Base-by-base conservation (phyloP, 805 yeast species). In the Pichia phayaonensis region DNA sequence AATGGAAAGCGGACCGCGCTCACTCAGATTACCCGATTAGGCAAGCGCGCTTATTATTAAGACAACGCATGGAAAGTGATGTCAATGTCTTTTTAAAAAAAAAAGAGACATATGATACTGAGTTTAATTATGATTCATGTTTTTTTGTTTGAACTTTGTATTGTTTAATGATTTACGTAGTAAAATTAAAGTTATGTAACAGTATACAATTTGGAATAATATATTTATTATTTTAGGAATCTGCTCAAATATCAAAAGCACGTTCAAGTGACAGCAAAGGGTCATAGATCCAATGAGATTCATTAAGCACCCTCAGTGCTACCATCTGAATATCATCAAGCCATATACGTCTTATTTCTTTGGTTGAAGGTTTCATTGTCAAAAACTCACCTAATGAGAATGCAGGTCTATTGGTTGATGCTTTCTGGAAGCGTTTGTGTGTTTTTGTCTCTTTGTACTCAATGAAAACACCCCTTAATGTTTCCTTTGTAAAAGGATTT, bases 1-100 rank as follows among this genome's bases (percentile, higher is more conserved):
- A 15, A 18, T 7, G 18, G 13, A 20, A 4, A 34, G 51, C 45
- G 54, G 50, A 50, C 53, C 53, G 53, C 53, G 53, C 53, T 50
- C 27, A 7, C 34, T 29, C 24, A 7, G 8, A 45, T 54, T 54
- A 39, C 57, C 57, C 4, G 23, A 44, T 49, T 40, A 21, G 49
- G 57, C 34, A 49, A 49, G 49, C 52, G 52, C 52, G 52, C 52
- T 48, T 29, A 47, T 27, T 22, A n/a, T 5, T 23, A 21, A 6
- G 31, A 40, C 6, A 15, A 26, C 38, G 27, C 24, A 40, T 11
- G 7, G 7, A 11, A 24, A 42, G 36, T 42, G 44, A 27, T 40
- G 47, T 45, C 47, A 44, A 31, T 29, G 7, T 29, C 13, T 26
- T 26, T 2, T 26, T 8, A 2, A 8, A 26, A 26, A 13, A 26